Evolutionary conservation across 495 filamentous ascomycete genomes (phyloP), one percentile per base, ranked within the genome.

Genomic region (Bacidia gigantensis): DNA sequence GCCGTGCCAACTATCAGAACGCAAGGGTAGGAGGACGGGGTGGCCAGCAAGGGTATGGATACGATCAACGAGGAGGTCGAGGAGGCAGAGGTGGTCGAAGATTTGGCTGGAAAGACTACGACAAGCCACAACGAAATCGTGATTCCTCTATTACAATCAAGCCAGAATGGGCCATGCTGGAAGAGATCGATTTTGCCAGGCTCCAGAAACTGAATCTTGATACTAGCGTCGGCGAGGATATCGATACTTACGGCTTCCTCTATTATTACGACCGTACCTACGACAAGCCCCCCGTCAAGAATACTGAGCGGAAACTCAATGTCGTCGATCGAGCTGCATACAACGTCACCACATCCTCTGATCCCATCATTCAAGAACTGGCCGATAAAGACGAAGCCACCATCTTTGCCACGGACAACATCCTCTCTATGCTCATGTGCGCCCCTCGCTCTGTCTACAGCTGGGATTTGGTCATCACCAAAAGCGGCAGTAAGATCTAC

Each of bases 381-480:
- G 86, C 92, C 46, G 92, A 96, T 58, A 94, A 93, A 77, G 82
- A 95, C 62, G 88, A 95, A 66, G 92, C 90, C 14, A 94, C 88
- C 56, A 87, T 98, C 59, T 98, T 98, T 64, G 89, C 93, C 52
- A 95, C 90, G 11, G 87, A 96, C 65, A 93, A 83, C 67, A 89
- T 97, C 61, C 78, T 98, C 48, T 95, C 89, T 51, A 96, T 96
- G 90, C 82, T 98, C 59, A 98, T 98, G 92, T 97, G 93, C 68
- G 81, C 92, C 18, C 84, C 93, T 38, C 82, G 92, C 51, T 92
- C 86, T 35, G 86, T 98, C 44, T 95, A 96, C 75, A 87, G 89
- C 11, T 98, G 92, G 92, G 92, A 98, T 68, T 81, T 98, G 54
- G 84, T 98, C 63, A 90, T 98, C 56, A 69, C 84, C 49, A 78